These are phyloP conservation scores for Pterocarpus macrocarpus DNA, from an alignment of 306 rosid genomes.

Conservation along the genomic window DNA sequence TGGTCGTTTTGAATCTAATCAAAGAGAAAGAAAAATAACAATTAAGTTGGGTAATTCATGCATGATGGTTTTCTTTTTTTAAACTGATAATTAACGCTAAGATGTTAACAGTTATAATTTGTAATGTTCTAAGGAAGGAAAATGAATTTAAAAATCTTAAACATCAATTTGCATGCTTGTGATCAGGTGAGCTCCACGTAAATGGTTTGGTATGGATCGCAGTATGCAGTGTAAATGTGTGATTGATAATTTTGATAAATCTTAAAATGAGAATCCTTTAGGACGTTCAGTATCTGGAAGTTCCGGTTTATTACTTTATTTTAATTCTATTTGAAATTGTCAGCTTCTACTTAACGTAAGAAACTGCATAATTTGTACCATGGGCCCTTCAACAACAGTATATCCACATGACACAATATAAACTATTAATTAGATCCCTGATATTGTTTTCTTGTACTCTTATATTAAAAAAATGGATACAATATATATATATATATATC, in stretches of 20 bases:
- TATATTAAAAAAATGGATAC: background rate
- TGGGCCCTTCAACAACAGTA: background rate
- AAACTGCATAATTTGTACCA: constrained; percentile 1
- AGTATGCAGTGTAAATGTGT: background rate
- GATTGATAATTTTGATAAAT: background rate
- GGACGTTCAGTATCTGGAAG: background rate
- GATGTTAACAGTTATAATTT: background rate
- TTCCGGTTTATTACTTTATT: background rate
- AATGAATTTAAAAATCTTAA: background rate
- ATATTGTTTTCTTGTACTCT: background rate
- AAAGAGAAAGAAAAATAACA: constrained; percentile 31
- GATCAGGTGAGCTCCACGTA: constrained; percentile 45
- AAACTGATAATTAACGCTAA: background rate
- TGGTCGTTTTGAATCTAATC: constrained; percentile 38
- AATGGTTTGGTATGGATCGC: constrained; percentile 32
- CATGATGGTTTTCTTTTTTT: constrained; percentile 2
- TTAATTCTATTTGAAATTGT: background rate
- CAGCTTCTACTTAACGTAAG: background rate
- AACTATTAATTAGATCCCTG: background rate
- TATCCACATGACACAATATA: background rate
- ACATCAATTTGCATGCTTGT: constrained; percentile 25
- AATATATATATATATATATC: background rate
- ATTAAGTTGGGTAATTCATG: constrained; percentile 35
- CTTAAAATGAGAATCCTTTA: too few species aligned
- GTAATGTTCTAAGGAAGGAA: constrained; percentile 18